Evolutionary conservation across 139 green algal species (phyloP).

Genomic region (Astrephomene gubernaculifera): DNA sequence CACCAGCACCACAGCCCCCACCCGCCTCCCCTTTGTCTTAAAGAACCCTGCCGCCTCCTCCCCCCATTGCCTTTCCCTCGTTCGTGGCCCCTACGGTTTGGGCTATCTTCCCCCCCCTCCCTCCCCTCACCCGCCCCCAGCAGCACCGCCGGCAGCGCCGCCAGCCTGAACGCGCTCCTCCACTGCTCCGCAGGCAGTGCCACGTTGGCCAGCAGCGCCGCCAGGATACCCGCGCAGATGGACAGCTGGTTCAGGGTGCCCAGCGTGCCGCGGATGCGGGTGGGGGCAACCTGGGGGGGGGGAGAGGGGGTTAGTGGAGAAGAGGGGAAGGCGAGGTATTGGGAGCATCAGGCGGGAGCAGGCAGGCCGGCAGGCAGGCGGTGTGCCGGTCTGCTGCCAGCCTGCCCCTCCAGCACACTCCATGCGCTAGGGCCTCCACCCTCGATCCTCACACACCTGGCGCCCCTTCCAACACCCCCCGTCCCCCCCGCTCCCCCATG

Average conservation of each 20-base stretch:
- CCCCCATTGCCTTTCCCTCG: too few relatives aligned
- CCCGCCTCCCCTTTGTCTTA: background rate
- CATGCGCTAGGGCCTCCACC: too few relatives aligned
- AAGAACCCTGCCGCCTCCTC: too few relatives aligned
- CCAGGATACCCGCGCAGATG: slow-evolving; percentile 97
- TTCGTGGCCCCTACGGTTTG: too few relatives aligned
- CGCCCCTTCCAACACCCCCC: too few relatives aligned
- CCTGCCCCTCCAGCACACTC: too few relatives aligned
- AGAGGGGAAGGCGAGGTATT: background rate
- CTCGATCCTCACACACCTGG: too few relatives aligned
- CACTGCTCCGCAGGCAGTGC: slow-evolving; percentile 78
- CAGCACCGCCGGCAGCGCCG: slow-evolving; percentile 74
- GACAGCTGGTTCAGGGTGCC: slow-evolving; percentile 96
- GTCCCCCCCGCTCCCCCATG: too few relatives aligned
- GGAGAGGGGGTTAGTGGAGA: background rate
- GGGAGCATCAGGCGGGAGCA: too few relatives aligned
- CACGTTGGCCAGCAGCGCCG: slow-evolving; percentile 90
- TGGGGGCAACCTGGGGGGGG: slow-evolving; percentile 83
- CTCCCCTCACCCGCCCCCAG: slow-evolving; percentile 76
- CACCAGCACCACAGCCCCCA: background rate
- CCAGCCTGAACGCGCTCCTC: slow-evolving; percentile 90
- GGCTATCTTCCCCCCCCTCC: background rate
- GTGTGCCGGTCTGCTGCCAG: too few relatives aligned
- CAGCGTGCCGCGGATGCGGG: slow-evolving; percentile 83
- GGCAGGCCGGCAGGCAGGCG: too few relatives aligned